Conservation (phyloP, 768 basidiomycete species). For the Podaxis sp. region DNA sequence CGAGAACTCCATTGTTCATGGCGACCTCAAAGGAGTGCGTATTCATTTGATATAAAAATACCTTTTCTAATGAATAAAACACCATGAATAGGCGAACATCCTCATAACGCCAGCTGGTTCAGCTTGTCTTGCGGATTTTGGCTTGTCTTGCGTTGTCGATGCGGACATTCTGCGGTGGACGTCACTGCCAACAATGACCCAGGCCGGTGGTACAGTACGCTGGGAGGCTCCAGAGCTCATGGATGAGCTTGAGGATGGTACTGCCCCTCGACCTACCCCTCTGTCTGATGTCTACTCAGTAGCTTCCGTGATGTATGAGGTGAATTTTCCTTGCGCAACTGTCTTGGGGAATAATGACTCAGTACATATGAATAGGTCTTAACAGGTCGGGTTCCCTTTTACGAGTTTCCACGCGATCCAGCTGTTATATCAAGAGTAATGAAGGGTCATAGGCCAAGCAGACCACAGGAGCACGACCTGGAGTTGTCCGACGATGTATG, state of each 20-base stretch:
- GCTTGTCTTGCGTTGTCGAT: conserved; percentile 29
- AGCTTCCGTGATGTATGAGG: conserved; percentile 13
- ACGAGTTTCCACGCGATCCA: conserved; percentile 15
- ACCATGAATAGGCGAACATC: conserved; percentile 30
- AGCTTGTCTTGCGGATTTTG: conserved; percentile 31
- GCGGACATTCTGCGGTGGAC: conserved; percentile 21
- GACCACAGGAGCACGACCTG: not conserved
- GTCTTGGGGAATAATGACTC: not conserved
- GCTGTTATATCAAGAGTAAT: conserved; percentile 15
- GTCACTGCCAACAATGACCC: conserved; percentile 22
- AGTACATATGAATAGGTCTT: not conserved
- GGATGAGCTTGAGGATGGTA: conserved; percentile 15
- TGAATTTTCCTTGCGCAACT: not conserved
- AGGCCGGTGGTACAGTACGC: conserved; percentile 23
- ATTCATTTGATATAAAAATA: not conserved
- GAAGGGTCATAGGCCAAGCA: not conserved
- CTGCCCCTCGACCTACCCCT: not conserved
- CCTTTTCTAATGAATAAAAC: not conserved
- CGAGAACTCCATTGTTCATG: conserved; percentile 38
- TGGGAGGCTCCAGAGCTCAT: conserved; percentile 33
- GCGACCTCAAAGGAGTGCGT: conserved; percentile 43
- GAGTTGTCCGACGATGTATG: not conserved
- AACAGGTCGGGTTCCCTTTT: conserved; percentile 20
- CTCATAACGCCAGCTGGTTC: conserved; percentile 32
- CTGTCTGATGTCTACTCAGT: conserved; percentile 10